Percentiles rank a stretch among this genome's conserved stretches.
These are phyloP conservation scores for Trichoderma sp. DNA, from an alignment of 2,329 filamentous ascomycete species.

Conservation along the genomic window DNA sequence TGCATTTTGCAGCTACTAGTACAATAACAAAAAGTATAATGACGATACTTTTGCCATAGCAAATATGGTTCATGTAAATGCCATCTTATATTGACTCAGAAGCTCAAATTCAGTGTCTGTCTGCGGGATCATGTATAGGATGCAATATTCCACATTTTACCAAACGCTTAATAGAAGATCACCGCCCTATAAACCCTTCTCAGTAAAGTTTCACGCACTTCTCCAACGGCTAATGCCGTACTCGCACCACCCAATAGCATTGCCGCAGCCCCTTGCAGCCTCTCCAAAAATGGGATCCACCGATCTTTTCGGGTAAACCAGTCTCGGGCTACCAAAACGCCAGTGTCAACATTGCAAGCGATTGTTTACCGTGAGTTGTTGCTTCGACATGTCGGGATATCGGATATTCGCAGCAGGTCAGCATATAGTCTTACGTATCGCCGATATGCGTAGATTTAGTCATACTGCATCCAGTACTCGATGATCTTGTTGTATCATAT, in stretches of 20 bases:
- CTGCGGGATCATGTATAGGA: background rate
- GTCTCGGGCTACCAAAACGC: background rate
- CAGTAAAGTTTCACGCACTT: background rate
- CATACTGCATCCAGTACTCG: background rate
- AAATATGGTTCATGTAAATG: background rate
- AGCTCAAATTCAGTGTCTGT: background rate
- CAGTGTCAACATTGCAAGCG: background rate
- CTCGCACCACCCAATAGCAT: background rate
- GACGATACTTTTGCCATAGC: too few species aligned
- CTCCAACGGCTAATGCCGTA: background rate
- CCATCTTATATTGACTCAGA: background rate
- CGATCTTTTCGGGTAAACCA: background rate
- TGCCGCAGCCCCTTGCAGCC: background rate
- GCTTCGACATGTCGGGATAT: background rate
- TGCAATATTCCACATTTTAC: background rate
- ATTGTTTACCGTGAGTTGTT: background rate
- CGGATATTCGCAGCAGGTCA: background rate
- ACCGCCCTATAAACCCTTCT: background rate
- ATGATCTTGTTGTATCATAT: background rate
- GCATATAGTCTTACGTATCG: background rate
- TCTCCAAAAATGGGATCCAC: background rate
- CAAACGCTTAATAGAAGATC: background rate
- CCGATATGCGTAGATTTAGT: background rate
- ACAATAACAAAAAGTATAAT: too few species aligned
- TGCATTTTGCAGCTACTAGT: too few species aligned